A percentile compares a stretch with the other conserved stretches of the same genome.
These are phyloP conservation scores for Nepenthes gracilis DNA, from an alignment of 148 eudicot genomes.

Conservation along the genomic window DNA sequence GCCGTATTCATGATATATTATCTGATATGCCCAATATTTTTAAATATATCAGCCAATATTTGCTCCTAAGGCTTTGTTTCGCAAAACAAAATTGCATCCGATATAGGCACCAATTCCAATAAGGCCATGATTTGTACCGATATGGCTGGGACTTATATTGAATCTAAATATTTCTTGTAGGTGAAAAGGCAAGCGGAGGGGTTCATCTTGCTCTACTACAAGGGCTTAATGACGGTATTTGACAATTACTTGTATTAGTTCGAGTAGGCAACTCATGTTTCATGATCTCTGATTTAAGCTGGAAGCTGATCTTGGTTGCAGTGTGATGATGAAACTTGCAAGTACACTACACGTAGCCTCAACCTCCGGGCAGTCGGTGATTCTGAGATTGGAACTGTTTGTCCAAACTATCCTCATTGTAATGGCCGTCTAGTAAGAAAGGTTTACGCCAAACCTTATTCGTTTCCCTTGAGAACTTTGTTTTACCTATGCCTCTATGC, in stretches of 20 bases:
- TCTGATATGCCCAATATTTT: too few species aligned
- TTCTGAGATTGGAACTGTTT: conserved; percentile 86
- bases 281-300: not conserved
- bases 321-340: conserved; percentile 99
- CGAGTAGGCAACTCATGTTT: not conserved
- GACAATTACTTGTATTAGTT: too few species aligned
- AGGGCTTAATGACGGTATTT: conserved; percentile 71
- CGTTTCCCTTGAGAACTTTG: not conserved
- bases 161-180: conserved; percentile 20
- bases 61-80: too few species aligned
- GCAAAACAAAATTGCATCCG: too few species aligned
- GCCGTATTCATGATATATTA: too few species aligned
- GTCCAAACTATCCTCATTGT: conserved; percentile 93
- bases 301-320: conserved; percentile 14
- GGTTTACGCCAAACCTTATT: conserved; percentile 25
- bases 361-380: conserved; percentile 84
- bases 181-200: conserved; percentile 75
- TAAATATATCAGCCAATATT: too few species aligned
- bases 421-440: conserved; percentile 79
- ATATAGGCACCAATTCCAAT: too few species aligned
- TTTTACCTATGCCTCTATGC: not conserved
- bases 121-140: too few species aligned
- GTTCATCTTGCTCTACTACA: conserved; percentile 68
- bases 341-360: conserved; percentile 68
- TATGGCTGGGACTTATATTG: too few species aligned